Conservation (phyloP, 257 asterid species). For the Ilex asprella region DNA sequence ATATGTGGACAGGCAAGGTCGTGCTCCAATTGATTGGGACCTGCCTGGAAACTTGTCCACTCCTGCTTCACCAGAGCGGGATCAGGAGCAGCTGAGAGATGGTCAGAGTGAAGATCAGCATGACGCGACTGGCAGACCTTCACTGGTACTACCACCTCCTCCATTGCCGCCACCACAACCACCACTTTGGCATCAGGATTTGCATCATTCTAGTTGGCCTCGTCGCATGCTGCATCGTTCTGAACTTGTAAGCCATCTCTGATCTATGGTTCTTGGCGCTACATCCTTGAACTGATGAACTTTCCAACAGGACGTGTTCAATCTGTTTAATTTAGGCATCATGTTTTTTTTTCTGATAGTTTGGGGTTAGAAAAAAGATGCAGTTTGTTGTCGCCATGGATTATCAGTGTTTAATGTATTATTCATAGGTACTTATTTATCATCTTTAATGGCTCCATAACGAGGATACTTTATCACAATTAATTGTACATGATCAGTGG, state of each 20-base stretch:
- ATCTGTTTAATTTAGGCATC: no score
- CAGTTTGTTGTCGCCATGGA: no score
- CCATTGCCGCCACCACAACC: constrained; percentile 91
- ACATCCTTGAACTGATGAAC: no score
- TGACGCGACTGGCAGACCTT: constrained; percentile 52
- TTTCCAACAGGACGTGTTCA: no score
- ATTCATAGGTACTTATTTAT: no score
- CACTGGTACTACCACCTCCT: constrained; percentile 67
- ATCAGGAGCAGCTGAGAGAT: constrained; percentile 46
- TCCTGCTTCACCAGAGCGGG: constrained; percentile 60
- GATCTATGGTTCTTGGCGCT: constrained; percentile 1
- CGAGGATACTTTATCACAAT: no score
- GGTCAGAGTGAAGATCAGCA: constrained; percentile 58
- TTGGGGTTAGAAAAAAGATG: no score
- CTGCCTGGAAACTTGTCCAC: constrained; percentile 66
- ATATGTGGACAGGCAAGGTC: constrained; percentile 74
- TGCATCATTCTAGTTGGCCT: constrained; percentile 77
- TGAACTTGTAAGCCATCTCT: constrained; percentile 54
- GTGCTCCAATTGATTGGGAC: constrained; percentile 77
- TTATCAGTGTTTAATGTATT: no score
- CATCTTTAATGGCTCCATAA: no score
- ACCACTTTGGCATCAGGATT: constrained; percentile 85
- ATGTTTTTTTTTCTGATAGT: no score
- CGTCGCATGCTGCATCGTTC: constrained; percentile 80
- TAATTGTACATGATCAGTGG: no score